Base-by-base conservation (phyloP, 768 basidiomycete genomes). In the Asterophora parasitica region DNA sequence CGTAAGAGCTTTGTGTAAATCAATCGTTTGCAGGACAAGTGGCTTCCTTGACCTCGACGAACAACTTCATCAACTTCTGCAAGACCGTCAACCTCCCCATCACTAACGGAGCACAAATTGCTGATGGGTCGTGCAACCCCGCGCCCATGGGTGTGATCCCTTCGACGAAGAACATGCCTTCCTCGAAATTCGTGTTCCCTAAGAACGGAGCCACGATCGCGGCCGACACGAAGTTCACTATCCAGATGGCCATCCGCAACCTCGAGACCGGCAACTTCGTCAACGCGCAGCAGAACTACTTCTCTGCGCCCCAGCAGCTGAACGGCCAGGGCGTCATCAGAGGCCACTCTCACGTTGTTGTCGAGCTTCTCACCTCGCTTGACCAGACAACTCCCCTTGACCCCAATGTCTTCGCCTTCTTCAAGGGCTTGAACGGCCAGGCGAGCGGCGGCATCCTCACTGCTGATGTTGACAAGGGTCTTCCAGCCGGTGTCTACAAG, bases 41-140 rank as follows among this genome's bases (percentile, higher is more conserved):
- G 44, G 60, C 73, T 5, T 79, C 76, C 4, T 58, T 71, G 23
- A 76, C 76, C 1, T 76, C 75, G 15, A 66, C 63, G 15, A 79
- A 83, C 65, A 82, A 82, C 67, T 83, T 77, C 55, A 75, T 77
- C 67, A 76, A 78, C 65, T 72, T 72, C 58, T 80, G 76, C 57
- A 58, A 67, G 13, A 71, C 66, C 11, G 59, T 63, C 32, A 60
- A 71, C 48, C 62, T 72, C 43, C 73, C 74, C n/a, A 61, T 81
- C 51, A 80, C 79, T 31, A 62, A 81, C 59, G 79, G 79, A 13
- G 54, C 69, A 51, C 77, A 74, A 52, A 67, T 74, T 51, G 54
- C 61, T 26, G 61, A 62, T 26, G 77, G 74, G 42, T 81, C 78
- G 40, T 76, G 81, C 63, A 83, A 82, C 63, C 71, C 75, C 9